Conservation (phyloP, 2,329 filamentous ascomycete genomes). For the Aspergillus jensenii region DNA sequence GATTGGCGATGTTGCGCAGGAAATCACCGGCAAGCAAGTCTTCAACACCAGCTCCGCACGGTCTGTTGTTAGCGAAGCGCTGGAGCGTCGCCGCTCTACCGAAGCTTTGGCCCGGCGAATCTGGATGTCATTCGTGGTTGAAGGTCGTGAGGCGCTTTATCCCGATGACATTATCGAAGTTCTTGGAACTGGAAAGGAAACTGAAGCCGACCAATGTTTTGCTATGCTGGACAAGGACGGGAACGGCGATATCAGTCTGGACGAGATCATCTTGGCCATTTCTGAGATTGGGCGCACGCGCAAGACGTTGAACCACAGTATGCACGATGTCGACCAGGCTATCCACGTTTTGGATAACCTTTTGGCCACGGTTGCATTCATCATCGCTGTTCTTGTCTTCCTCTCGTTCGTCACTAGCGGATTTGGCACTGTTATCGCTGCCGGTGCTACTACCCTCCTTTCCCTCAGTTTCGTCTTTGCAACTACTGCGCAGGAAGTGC, state of each 20-base stretch:
- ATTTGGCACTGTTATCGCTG: slow-evolving; percentile 82
- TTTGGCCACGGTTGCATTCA: slow-evolving; percentile 74
- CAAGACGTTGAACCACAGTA: slow-evolving; percentile 85
- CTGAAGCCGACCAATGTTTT: slow-evolving; percentile 86
- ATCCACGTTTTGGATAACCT: slow-evolving; percentile 88
- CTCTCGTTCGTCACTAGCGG: slow-evolving; percentile 85
- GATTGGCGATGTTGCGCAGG: slow-evolving; percentile 89
- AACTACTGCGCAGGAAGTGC: slow-evolving; percentile 85
- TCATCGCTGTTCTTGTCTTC: slow-evolving; percentile 82
- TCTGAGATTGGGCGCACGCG: slow-evolving; percentile 81
- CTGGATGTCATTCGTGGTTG: slow-evolving; percentile 97
- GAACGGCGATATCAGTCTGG: slow-evolving; percentile 91
- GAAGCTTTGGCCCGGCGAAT: slow-evolving; percentile 92
- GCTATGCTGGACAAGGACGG: slow-evolving; percentile 75
- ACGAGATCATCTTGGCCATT: slow-evolving; percentile 90
- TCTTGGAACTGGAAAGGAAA: slow-evolving; percentile 69
- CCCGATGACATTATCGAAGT: slow-evolving; percentile 84
- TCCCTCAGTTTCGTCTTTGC: slow-evolving; percentile 97
- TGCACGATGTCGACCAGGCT: slow-evolving; percentile 96
- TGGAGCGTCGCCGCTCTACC: slow-evolving; percentile 79
- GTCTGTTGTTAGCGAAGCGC: slow-evolving; percentile 81
- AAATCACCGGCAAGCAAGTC: slow-evolving; percentile 92
- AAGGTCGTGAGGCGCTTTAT: slow-evolving; percentile 77
- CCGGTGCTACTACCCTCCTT: slow-evolving; percentile 85
- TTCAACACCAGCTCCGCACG: slow-evolving; percentile 92